Percentiles rank a stretch among this genome's conserved stretches.
These are phyloP conservation scores for Echeveria elegans DNA, from an alignment of 164 flowering plant species.

Conservation along the genomic window DNA sequence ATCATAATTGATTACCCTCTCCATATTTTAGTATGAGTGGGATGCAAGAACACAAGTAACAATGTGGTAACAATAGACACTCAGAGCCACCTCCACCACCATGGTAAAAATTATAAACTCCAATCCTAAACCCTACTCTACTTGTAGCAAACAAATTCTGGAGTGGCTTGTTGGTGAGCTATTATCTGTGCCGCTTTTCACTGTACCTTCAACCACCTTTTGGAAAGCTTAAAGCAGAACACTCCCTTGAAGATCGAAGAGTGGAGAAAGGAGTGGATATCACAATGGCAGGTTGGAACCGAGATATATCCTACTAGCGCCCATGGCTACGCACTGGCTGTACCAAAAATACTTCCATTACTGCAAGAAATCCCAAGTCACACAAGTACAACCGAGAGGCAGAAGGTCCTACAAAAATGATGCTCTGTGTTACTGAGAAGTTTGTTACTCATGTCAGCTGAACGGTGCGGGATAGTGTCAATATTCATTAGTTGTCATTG, in stretches of 20 bases:
- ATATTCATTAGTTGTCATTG: no score
- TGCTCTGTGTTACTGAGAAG: no score
- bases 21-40: constrained; percentile 60
- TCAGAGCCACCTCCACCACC: constrained; percentile 93
- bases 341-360: constrained; percentile 48
- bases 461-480: no score
- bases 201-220: constrained; percentile 44
- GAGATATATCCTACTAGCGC: constrained; percentile 60
- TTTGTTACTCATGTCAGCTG: no score
- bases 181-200: constrained; percentile 83
- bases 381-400: no score
- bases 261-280: constrained; percentile 85
- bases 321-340: constrained; percentile 54
- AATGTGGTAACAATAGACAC: constrained; percentile 73
- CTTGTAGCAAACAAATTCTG: constrained; percentile 81
- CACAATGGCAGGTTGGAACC: constrained; percentile 63
- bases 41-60: constrained; percentile 90
- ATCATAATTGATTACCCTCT: not conserved
- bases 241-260: constrained; percentile 44
- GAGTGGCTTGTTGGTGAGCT: constrained; percentile 67
- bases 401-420: no score
- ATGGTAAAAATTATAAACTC: constrained; percentile 38
- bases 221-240: constrained; percentile 42
- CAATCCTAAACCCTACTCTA: not conserved
- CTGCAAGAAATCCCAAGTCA: no score